Conservation (phyloP, 2,329 filamentous ascomycete genomes). For the Fusarium nematophilum region DNA sequence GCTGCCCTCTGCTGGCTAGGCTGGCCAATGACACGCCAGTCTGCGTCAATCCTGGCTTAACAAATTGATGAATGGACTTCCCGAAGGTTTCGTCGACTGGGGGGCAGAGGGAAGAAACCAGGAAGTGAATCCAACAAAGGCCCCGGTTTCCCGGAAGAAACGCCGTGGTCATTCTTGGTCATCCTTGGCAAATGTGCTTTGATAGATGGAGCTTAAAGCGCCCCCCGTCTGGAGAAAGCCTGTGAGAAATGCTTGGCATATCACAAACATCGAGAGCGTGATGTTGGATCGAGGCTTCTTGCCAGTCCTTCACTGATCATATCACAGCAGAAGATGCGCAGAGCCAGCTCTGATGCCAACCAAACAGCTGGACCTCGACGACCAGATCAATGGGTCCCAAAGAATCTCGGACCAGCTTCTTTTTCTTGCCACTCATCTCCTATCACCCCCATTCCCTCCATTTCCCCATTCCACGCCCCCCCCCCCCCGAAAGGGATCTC, state of each 20-base stretch:
- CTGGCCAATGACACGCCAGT: conserved; percentile 4
- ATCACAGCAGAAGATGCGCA: no score
- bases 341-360: no score
- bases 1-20: conserved; percentile 3
- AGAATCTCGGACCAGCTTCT: conserved; percentile 8
- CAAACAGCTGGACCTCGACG: neutral
- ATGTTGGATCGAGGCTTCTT: neutral
- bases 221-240: conserved; percentile 7
- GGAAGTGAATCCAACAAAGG: neutral
- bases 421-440: conserved; percentile 2
- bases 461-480: conserved; percentile 11
- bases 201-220: neutral
- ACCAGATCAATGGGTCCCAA: conserved; percentile 1
- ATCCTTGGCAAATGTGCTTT: neutral
- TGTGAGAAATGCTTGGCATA: conserved; percentile 27
- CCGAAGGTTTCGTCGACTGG: neutral
- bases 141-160: neutral
- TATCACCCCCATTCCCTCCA: neutral
- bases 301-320: neutral
- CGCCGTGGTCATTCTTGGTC: neutral
- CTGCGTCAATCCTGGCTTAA: neutral
- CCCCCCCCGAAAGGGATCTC: no score
- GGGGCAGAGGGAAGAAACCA: neutral
- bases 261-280: neutral
- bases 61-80: neutral